Base-by-base conservation (phyloP, 2,329 filamentous ascomycete genomes). In the Epichloe typhina region DNA sequence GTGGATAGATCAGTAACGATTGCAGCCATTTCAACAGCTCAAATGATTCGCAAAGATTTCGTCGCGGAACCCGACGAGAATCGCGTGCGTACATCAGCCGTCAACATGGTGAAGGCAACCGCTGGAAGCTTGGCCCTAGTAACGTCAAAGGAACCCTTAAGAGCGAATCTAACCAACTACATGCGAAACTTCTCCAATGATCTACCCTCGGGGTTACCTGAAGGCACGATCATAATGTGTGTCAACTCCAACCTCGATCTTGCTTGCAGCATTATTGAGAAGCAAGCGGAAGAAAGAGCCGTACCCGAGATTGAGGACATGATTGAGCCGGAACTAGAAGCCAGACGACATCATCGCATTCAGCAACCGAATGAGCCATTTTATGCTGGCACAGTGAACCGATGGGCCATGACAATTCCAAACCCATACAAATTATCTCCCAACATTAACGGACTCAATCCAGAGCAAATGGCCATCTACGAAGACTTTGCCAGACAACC, bases 1-100 rank as follows among this genome's bases (percentile, higher is more conserved):
- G 94, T 98, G 13, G 94, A 98, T 65, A 81, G 93, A 50, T 98
- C 93, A 2, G 91, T 98, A 39, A 97, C 94, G 0, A 98, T 98
- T 64, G 93, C 93, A 44, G 91, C 91, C 1, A 97, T 98, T 53
- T 95, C 91, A 3, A 96, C 94, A 0, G 86, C 89, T 54, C 89
- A 97, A 66, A 86, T 98, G 69, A 87, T 98, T 41, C 83, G 87
- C 59, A 98, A 98, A 65, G 93, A 98, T 64, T 98, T 97, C 63
- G 86, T 88, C 0, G 94, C 90, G 50, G 94, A 98, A 62, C 81
- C 84, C 3, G 89, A 96, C 61, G 88, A 95, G 68, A 86, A 87
- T 57, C 86, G 88, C 54, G 77, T 97, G 50, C 84, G 89, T 49
- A 85, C 83, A 47, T 86, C 90, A 35, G 91, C 93, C 3, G 83